Conservation (phyloP, 352 stramenopile species). For the Globisporangium solare region DNA sequence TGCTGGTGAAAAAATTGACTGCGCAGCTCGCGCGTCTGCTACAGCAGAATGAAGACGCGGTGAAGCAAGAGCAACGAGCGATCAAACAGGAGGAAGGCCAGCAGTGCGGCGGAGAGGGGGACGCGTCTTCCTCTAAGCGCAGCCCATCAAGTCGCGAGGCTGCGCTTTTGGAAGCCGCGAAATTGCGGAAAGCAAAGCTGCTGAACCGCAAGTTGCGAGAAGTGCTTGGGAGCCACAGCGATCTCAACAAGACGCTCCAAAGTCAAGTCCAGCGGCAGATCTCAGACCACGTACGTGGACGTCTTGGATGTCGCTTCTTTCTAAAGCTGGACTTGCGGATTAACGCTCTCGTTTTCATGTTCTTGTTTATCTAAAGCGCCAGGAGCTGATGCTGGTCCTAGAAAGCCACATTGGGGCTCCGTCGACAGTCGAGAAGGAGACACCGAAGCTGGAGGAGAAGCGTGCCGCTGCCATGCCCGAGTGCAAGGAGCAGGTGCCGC, state of each 20-base stretch:
- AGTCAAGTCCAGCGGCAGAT: not conserved
- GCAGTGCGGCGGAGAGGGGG: not conserved
- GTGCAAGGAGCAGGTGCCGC: not conserved
- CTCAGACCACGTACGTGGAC: not conserved
- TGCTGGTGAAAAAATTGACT: not conserved
- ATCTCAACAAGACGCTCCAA: not conserved
- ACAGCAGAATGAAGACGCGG: not conserved
- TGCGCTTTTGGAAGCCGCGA: not conserved
- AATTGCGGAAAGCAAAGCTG: not conserved
- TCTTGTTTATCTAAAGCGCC: not conserved
- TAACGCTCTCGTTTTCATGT: not conserved
- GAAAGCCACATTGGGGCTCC: not conserved
- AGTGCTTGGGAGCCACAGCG: not conserved
- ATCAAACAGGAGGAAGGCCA: not conserved
- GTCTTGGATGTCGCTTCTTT: not conserved
- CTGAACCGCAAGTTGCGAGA: not conserved
- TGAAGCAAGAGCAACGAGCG: not conserved
- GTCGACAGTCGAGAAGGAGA: not conserved
- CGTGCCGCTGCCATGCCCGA: not conserved
- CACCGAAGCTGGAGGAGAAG: not conserved
- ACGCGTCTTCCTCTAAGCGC: not conserved
- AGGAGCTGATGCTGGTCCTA: not conserved
- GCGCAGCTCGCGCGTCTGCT: not conserved
- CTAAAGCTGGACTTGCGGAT: not conserved
- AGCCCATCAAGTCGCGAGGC: not conserved